Base-by-base conservation (phyloP, 2,329 filamentous ascomycete genomes). In the Fusarium sp. region DNA sequence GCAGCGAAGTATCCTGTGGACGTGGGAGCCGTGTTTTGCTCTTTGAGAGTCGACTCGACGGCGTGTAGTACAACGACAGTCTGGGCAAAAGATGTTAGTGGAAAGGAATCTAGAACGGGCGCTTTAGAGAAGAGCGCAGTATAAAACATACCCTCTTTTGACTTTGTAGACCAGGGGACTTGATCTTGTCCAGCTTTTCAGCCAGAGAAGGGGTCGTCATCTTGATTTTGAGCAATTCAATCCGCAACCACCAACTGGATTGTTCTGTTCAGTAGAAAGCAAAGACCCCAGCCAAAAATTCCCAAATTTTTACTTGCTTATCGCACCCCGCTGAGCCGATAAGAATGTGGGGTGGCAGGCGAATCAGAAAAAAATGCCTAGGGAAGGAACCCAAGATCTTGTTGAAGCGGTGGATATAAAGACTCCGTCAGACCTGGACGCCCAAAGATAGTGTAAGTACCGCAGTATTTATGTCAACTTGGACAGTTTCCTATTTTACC, bases 181-280 rank as follows among this genome's bases (percentile, higher is more conserved):
- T 92, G 80, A 98, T 97, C 87, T 96, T 97, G 83, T 95, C 92
- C 78, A 99, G 88, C 85, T 94, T 96, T 84, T 97, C 95, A 78
- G 91, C 89, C 75, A 98, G 76, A 74, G 72, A 73, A 74, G 69
- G 70, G 68, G 84, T 82, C 73, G 81, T 76, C 85, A 86, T 87
- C 48, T 77, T 73, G 72, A 55, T 63, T 46, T 70, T 62, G 68
- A 69, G 65, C 63, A 72, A 74, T 73, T 65, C 62, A 68, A 73
- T 73, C 67, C 70, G 61, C 71, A 73, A 68, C 62, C 66, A 69
- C 66, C 52, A 60, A 56, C 58, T 63, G 52, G 53, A 65, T 74
- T 74, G 68, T 75, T 74, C 72, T 74, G 69, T 75, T 75, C 70
- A 69, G 69, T 74, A 65, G 34, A 73, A 67, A 65, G 64, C 52